Evolutionary conservation across 2,329 filamentous ascomycete genomes (phyloP), one percentile per base, ranked within the genome.

Genomic region (Exophiala sideris): DNA sequence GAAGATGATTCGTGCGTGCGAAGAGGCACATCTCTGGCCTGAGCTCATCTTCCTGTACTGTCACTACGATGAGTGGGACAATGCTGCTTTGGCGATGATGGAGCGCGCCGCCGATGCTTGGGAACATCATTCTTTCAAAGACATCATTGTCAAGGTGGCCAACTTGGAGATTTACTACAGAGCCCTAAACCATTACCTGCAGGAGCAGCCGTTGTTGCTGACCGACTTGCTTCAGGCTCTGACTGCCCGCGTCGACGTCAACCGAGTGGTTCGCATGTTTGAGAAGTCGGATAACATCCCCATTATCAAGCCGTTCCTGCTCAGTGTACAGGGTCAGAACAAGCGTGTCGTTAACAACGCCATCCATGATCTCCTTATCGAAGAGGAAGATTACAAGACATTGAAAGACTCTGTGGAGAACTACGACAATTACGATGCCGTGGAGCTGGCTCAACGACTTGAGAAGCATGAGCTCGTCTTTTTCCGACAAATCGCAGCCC

Each of bases 81-180:
- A 99, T 68, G 94, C 94, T 41, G 91, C 91, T 45, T 81, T 99
- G 50, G 90, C 94, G 14, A 96, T 99, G 78, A 99, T 99, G 83
- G 94, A 99, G 78, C 89, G 91, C 64, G 89, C 94, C 10, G 87
- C 95, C 62, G 95, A 97, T 78, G 91, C 94, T 1, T 99, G 94
- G 94, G 95, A 99, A 72, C 94, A 99, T 76, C 91, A 96, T 71
- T 94, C 95, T 45, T 99, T 99, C 85, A 99, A 99, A 81, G 95
- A 99, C 70, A 97, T 95, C 48, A 81, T 96, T 53, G 85, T 96
- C 75, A 99, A 99, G 82, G 92, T 96, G 62, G 89, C 91, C 67
- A 99, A 99, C 76, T 76, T 99, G 67, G 95, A 99, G 75, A 99
- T 99, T 66, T 99, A 97, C 79, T 99, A 99, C 80, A 89, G 92